These are phyloP conservation scores for Saccharomyces hybrid DNA, from an alignment of 1,139 yeast species.

Conservation along the genomic window DNA sequence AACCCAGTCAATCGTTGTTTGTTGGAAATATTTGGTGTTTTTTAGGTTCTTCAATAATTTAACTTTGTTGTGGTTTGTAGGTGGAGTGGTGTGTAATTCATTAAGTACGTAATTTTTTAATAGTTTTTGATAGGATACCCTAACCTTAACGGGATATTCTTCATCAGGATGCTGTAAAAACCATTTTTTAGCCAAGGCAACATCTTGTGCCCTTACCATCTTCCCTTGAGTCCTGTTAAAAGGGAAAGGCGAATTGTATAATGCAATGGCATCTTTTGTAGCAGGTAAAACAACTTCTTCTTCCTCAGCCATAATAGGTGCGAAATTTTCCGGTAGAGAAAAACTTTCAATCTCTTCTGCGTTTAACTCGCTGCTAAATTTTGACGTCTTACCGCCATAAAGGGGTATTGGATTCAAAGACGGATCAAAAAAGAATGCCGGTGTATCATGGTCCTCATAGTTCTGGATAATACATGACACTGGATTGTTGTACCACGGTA, in stretches of 20 bases:
- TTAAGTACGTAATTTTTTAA: constrained; percentile 68
- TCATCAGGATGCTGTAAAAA: constrained; percentile 59
- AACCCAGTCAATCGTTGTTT: constrained; percentile 93
- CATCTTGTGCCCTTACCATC: constrained; percentile 82
- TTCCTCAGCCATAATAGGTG: constrained; percentile 44
- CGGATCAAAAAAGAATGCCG: constrained; percentile 51
- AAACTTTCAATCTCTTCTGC: constrained; percentile 27
- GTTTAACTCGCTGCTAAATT: constrained; percentile 19
- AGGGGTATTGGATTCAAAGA: constrained; percentile 46
- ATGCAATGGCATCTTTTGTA: constrained; percentile 51
- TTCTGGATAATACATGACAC: constrained; percentile 41
- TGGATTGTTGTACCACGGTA: constrained; percentile 59
- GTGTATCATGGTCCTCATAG: constrained; percentile 42
- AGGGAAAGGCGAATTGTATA: constrained; percentile 81
- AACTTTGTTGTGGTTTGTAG: constrained; percentile 41
- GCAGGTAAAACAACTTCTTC: constrained; percentile 41
- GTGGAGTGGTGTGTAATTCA: constrained; percentile 47
- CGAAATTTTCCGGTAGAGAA: constrained; percentile 35
- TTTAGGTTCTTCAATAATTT: constrained; percentile 61
- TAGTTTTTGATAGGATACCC: constrained; percentile 81
- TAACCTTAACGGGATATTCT: constrained; percentile 62
- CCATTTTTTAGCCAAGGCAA: constrained; percentile 77
- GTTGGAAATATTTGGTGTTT: constrained; percentile 80
- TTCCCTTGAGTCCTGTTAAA: constrained; percentile 67
- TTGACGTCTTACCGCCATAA: constrained; percentile 30